Evolutionary conservation across 768 basidiomycete species (phyloP).

Genomic region (Suillus subaureus): DNA sequence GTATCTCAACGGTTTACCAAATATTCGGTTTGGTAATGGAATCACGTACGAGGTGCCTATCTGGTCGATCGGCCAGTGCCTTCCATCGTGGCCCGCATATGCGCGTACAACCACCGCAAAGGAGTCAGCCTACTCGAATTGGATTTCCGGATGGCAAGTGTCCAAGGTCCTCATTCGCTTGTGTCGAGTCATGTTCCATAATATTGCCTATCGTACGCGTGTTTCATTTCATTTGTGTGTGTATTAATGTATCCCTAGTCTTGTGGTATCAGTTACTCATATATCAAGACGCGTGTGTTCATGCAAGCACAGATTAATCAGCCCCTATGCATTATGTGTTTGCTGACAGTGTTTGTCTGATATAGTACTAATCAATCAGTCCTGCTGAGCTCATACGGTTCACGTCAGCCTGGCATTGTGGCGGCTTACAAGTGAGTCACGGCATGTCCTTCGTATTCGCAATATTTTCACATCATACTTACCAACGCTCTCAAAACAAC

Average conservation of each 20-base stretch:
- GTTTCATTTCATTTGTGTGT: neutral
- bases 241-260: neutral
- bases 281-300: neutral
- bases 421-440: neutral
- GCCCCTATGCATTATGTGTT: neutral
- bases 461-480: neutral
- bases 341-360: too few species aligned
- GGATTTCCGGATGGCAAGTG: neutral
- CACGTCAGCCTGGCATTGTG: neutral
- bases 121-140: neutral
- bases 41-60: neutral
- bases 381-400: neutral
- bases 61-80: neutral
- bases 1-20: neutral
- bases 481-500: too few species aligned
- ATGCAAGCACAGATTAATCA: neutral
- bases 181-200: neutral
- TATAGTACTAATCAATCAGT: neutral
- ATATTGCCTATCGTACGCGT: neutral
- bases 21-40: neutral
- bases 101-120: neutral
- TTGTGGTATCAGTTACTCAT: neutral
- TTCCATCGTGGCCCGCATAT: neutral
- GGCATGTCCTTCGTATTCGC: neutral
- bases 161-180: neutral